Base-by-base conservation (phyloP, 2,329 filamentous ascomycete genomes). In the Ophiocordyceps unilateralis region DNA sequence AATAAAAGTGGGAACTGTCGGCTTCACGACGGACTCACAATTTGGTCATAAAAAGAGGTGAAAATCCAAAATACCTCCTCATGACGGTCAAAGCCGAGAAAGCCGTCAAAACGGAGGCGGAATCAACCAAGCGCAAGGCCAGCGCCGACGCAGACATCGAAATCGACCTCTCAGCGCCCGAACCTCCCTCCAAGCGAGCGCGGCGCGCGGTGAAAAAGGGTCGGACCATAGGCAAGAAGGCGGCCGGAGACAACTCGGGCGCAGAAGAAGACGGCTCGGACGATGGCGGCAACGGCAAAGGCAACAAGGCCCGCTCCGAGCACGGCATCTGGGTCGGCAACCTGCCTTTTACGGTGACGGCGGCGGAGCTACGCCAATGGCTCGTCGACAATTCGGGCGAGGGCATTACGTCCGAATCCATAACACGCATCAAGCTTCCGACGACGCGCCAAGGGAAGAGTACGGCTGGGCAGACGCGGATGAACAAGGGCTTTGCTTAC, bases 251-350 rank as follows among this genome's bases (percentile, higher is more conserved):
- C 51, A 51, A 58, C 50, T n/a, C 30, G 4, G 30, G 8, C 14
- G 30, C 15, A 17, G 53, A 63, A 51, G 50, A 53, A 15, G 56
- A 53, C 47, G 53, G 55, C 43, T 53, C 51, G 34, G 61, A 62
- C 42, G 53, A 51, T 30, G 61, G 62, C 38, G 53, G 53, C 6
- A n/a, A n/a, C n/a, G 58, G 63, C 32, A 56, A 62, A 44, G 63
- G 63, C 46, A 59, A 60, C 43, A 68, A 72, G 50, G 64, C 68
- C 51, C 80, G 85, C 46, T 91, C 86, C 10, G 78, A 83, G 17
- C 78, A 86, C 60, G 85, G 87, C 48, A 76, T 98, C 50, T 98
- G 91, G 91, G 84, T 98, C 52, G 91, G 93, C 53, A 98, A 98
- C 62, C 65, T 98, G 48, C 76, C 83, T n/a, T 98, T 89, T 68